Evolutionary conservation across 148 eudicot genomes (phyloP).

Genomic region (Nepenthes gracilis): DNA sequence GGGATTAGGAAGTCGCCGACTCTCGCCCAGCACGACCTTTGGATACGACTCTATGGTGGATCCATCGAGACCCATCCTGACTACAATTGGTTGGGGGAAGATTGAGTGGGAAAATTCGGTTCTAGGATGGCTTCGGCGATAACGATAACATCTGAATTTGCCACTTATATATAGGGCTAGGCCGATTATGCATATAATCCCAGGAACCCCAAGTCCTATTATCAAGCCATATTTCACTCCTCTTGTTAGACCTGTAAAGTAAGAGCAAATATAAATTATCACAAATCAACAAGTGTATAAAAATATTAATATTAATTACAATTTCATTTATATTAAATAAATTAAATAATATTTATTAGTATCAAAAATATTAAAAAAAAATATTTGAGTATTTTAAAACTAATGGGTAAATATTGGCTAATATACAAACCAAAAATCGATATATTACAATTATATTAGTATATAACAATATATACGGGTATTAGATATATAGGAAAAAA

Average conservation of each 20-base stretch:
- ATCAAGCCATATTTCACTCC: constrained; percentile 44
- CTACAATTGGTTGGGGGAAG: constrained; percentile 20
- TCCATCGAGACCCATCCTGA: constrained; percentile 37
- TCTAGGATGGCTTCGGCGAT: constrained; percentile 4
- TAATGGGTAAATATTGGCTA: too few relatives aligned
- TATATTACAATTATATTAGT: too few relatives aligned
- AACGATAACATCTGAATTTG: constrained; percentile 5
- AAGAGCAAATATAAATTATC: background rate
- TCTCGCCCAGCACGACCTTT: constrained; percentile 50
- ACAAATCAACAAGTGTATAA: too few relatives aligned
- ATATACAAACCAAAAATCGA: too few relatives aligned
- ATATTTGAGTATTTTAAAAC: too few relatives aligned
- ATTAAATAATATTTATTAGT: too few relatives aligned
- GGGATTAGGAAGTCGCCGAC: constrained; percentile 47
- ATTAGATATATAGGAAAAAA: too few relatives aligned
- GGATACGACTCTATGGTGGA: constrained; percentile 60
- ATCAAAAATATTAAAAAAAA: too few relatives aligned
- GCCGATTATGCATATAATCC: constrained; percentile 34
- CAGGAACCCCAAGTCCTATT: constrained; percentile 55
- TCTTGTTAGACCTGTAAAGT: constrained; percentile 42
- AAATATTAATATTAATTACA: too few relatives aligned
- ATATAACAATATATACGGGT: too few relatives aligned
- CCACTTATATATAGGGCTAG: constrained; percentile 21
- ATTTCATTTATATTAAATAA: too few relatives aligned
- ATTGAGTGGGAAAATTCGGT: constrained; percentile 22